A percentile compares a stretch with the other conserved stretches of the same genome.
These are phyloP conservation scores for Ceratocystis colombiana DNA, from an alignment of 2,329 filamentous ascomycete species.

Conservation along the genomic window DNA sequence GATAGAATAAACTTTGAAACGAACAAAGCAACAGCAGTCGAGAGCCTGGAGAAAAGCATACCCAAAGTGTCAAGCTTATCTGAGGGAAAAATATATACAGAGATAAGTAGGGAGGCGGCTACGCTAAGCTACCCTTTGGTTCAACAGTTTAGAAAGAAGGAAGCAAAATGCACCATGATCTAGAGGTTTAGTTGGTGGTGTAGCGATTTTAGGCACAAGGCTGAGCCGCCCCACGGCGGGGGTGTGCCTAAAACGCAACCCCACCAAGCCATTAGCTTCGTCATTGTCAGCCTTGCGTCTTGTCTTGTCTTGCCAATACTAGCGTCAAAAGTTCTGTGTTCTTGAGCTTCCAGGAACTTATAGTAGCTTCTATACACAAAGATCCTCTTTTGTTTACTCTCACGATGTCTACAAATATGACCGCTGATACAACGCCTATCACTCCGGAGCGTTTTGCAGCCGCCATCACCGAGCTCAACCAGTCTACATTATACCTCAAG, in stretches of 20 bases:
- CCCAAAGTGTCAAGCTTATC: neutral
- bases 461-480: conserved; percentile 56
- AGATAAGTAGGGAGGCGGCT: neutral
- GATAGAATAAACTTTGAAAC: neutral
- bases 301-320: neutral
- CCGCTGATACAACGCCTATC: conserved; percentile 53
- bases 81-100: neutral
- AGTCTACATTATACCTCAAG: conserved; percentile 60
- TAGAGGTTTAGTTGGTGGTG: neutral
- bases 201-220: conserved; percentile 1
- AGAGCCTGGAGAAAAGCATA: neutral
- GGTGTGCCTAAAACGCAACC: conserved; percentile 23
- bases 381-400: neutral
- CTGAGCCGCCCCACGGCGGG: conserved; percentile 20
- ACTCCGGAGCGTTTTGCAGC: conserved; percentile 52
- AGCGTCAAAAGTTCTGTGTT: too few species aligned
- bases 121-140: neutral
- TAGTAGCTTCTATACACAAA: neutral
- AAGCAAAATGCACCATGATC: conserved; percentile 1
- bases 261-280: conserved; percentile 15
- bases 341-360: too few species aligned
- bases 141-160: neutral
- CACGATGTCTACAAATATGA: conserved; percentile 39
- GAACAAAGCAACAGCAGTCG: neutral
- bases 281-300: conserved; percentile 16